phyloP scores from a whole-genome alignment of 2,329 filamentous ascomycete species.

The Rosellinia necatrix region DNA sequence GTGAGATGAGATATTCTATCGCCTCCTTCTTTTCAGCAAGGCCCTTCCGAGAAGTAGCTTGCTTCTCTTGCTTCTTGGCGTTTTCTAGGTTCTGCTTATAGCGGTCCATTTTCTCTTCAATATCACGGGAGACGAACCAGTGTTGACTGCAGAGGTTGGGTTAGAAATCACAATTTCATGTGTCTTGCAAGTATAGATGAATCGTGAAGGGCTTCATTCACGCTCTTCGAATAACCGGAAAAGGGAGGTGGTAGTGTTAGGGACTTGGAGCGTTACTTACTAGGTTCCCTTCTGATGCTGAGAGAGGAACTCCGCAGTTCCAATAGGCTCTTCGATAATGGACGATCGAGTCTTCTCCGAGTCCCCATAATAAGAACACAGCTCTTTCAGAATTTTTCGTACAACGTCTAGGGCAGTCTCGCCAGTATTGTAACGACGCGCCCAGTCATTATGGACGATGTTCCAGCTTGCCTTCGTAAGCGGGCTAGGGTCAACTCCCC shows the following conservation, averaged over 20 bases:
- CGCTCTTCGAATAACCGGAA: not conserved
- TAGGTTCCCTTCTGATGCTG: slow-evolving; percentile 61
- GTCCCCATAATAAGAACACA: slow-evolving; percentile 53
- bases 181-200: not conserved
- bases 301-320: slow-evolving; percentile 58
- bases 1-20: slow-evolving; percentile 54
- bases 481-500: slow-evolving; percentile 68
- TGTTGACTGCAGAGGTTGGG: slow-evolving; percentile 43
- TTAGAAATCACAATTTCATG: not conserved
- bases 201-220: not conserved
- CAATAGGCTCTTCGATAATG: slow-evolving; percentile 38
- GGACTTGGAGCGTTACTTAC: slow-evolving; percentile 6
- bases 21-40: slow-evolving; percentile 59
- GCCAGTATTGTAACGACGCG: slow-evolving; percentile 44
- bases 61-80: slow-evolving; percentile 44
- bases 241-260: not conserved
- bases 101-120: slow-evolving; percentile 40
- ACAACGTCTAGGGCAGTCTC: slow-evolving; percentile 66
- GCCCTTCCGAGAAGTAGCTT: slow-evolving; percentile 39
- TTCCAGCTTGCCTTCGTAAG: slow-evolving; percentile 50
- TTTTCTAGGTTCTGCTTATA: slow-evolving; percentile 42
- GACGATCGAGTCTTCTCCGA: too few species aligned
- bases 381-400: slow-evolving; percentile 52
- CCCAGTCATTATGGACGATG: slow-evolving; percentile 42
- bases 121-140: slow-evolving; percentile 53